These are phyloP conservation scores for Globisporangium nagaii DNA, from an alignment of 352 stramenopile species.

Conservation along the genomic window DNA sequence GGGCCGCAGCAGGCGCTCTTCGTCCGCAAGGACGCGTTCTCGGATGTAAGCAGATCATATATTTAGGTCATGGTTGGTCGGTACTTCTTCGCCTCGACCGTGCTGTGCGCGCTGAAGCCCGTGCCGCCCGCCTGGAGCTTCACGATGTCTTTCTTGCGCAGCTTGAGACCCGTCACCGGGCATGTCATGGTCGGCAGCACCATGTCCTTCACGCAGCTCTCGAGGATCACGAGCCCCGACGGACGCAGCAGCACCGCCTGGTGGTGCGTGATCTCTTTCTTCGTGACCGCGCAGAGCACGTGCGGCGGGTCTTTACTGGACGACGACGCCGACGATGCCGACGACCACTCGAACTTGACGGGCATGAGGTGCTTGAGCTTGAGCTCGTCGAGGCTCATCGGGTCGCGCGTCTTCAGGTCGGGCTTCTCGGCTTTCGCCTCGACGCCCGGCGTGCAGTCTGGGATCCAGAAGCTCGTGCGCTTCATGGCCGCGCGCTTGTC, in stretches of 20 bases:
- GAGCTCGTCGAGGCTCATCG: constrained; percentile 78
- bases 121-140: constrained; percentile 70
- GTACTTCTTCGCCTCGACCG: constrained; percentile 85
- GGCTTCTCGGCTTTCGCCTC: constrained; percentile 46
- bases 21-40: constrained; percentile 30
- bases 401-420: constrained; percentile 70
- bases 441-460: constrained; percentile 65
- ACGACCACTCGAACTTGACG: constrained; percentile 75
- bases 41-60: constrained; percentile 36
- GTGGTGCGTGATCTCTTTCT: constrained; percentile 81
- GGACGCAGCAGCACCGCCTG: constrained; percentile 69
- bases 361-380: constrained; percentile 88
- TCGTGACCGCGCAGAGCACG: constrained; percentile 72
- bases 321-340: too few species aligned
- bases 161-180: constrained; percentile 74
- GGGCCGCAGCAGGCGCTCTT: constrained; percentile 42
- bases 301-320: constrained; percentile 27
- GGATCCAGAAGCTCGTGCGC: constrained; percentile 83
- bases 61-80: constrained; percentile 78
- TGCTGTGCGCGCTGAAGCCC: constrained; percentile 81
- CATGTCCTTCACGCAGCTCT: constrained; percentile 79
- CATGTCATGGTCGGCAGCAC: constrained; percentile 84
- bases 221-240: constrained; percentile 75
- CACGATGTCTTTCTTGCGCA: constrained; percentile 84
- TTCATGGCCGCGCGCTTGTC: constrained; percentile 76